phyloP scores from a whole-genome alignment of 345 rosid species.

The Eucalyptus coolabah region DNA sequence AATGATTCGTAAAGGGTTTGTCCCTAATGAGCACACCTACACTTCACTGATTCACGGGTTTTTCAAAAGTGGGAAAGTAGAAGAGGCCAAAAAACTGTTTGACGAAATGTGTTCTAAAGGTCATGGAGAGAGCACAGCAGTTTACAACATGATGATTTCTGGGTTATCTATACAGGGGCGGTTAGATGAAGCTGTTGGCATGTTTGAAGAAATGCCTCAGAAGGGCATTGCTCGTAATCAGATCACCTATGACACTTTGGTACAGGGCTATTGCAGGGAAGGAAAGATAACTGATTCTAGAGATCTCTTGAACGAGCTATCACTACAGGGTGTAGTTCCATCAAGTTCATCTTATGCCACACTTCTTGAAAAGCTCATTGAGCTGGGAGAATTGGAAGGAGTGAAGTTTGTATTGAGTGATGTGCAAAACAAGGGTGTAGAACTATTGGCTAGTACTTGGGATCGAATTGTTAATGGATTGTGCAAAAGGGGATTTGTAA shows the following conservation, averaged over 20 bases:
- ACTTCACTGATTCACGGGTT: constrained; percentile 20
- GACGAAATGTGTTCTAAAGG: constrained; percentile 35
- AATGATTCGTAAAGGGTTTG: constrained; percentile 28
- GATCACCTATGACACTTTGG: constrained; percentile 33
- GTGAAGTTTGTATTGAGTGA: constrained; percentile 13
- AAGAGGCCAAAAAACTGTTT: constrained; percentile 16
- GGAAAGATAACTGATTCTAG: constrained; percentile 15
- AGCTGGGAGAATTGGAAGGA: constrained; percentile 14
- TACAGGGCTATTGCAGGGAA: constrained; percentile 32
- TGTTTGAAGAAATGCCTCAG: constrained; percentile 41
- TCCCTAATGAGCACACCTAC: constrained; percentile 25
- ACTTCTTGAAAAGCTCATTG: constrained; percentile 11
- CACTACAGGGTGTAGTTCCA: constrained; percentile 22
- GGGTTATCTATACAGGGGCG: constrained; percentile 27
- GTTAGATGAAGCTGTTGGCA: constrained; percentile 24
- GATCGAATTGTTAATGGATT: not conserved
- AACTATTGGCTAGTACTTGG: not conserved
- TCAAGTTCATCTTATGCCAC: constrained; percentile 6
- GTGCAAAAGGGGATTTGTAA: constrained; percentile 3
- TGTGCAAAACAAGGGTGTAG: not conserved
- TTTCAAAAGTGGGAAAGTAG: constrained; percentile 8
- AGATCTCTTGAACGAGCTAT: constrained; percentile 14
- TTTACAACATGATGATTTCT: constrained; percentile 36
- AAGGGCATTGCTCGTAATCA: constrained; percentile 33
- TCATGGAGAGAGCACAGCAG: constrained; percentile 20